Evolutionary conservation across 768 basidiomycete species (phyloP).

Genomic region (Rhodotorula babjevae): DNA sequence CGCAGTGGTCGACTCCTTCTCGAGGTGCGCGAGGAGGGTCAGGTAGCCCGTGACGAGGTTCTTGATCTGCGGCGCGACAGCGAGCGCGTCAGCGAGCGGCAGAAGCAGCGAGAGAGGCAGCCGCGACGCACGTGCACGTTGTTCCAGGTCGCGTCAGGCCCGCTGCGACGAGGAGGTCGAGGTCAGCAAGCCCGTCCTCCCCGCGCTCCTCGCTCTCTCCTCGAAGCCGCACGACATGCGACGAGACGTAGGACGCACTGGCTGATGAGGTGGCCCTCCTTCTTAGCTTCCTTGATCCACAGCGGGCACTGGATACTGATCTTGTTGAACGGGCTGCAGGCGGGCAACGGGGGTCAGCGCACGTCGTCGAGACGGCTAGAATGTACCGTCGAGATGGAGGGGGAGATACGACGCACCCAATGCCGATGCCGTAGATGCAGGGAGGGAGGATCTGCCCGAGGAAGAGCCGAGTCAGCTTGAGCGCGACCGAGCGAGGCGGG

Average conservation of each 20-base stretch:
- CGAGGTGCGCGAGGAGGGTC: conserved; percentile 14
- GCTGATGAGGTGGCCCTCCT: conserved; percentile 5
- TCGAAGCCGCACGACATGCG: too few relatives aligned
- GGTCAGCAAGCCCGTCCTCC: too few relatives aligned
- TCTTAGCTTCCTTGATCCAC: conserved; percentile 10
- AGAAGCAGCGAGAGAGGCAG: too few relatives aligned
- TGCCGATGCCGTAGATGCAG: conserved; percentile 30
- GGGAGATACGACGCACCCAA: conserved; percentile 27
- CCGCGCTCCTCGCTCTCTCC: too few relatives aligned
- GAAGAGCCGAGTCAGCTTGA: too few relatives aligned
- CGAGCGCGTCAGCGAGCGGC: too few relatives aligned
- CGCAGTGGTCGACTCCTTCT: neutral
- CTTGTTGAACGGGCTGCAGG: conserved; percentile 26
- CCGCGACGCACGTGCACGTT: conserved; percentile 32
- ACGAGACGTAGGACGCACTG: neutral
- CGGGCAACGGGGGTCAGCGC: too few relatives aligned
- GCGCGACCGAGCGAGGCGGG: too few relatives aligned
- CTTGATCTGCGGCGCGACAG: neutral
- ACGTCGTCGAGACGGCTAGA: too few relatives aligned
- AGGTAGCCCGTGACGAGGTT: conserved; percentile 19
- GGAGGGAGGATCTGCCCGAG: conserved; percentile 19
- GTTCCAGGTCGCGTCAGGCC: conserved; percentile 17
- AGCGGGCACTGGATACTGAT: conserved; percentile 24
- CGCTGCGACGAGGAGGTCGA: neutral
- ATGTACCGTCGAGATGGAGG: too few relatives aligned